Conservation (phyloP, 345 rosid species). For the Hibiscus mutabilis region DNA sequence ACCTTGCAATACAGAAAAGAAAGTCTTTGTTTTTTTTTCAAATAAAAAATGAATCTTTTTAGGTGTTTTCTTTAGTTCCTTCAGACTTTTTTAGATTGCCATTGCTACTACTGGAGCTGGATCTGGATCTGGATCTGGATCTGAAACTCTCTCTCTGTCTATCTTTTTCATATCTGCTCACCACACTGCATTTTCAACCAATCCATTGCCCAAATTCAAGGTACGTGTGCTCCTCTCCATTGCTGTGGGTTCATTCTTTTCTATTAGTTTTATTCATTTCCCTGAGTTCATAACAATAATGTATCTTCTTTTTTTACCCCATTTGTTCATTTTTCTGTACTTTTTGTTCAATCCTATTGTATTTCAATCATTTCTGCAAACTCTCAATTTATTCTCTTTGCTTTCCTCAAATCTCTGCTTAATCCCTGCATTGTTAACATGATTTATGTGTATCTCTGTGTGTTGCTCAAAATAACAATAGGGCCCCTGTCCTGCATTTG, state of each 20-base stretch:
- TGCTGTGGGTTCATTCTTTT: too few relatives aligned
- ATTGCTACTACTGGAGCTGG: background rate
- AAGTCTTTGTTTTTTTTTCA: background rate
- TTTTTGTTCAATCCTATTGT: too few relatives aligned
- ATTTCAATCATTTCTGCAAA: too few relatives aligned
- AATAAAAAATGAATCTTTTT: background rate
- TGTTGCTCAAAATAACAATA: background rate
- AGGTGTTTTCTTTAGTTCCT: background rate
- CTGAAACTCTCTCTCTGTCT: background rate
- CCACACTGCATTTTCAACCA: background rate
- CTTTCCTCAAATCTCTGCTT: background rate
- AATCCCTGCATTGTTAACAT: too few relatives aligned
- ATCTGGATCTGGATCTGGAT: background rate
- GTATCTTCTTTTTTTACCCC: too few relatives aligned
- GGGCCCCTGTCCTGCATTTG: background rate
- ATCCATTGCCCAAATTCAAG: background rate
- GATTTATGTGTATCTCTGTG: background rate
- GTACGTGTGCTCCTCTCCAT: background rate
- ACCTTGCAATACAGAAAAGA: background rate
- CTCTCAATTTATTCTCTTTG: too few relatives aligned
- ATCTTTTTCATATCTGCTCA: background rate
- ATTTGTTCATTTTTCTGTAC: too few relatives aligned
- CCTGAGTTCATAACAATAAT: too few relatives aligned
- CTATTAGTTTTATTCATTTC: too few relatives aligned
- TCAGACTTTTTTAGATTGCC: background rate